Conservation (phyloP, 257 asterid species). For the Marsdenia floribunda region DNA sequence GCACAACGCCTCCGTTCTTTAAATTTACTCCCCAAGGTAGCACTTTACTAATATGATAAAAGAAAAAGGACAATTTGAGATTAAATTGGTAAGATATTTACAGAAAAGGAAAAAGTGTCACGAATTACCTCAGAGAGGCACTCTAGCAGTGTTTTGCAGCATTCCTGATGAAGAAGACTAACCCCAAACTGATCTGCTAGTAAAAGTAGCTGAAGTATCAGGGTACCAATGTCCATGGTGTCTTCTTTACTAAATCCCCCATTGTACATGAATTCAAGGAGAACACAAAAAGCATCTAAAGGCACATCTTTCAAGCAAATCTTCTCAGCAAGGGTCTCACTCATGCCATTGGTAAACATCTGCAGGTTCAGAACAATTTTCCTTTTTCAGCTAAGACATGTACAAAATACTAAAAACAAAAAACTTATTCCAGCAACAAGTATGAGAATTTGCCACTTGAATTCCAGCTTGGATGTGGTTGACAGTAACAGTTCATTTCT, state of each 20-base stretch:
- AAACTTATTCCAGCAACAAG: neutral
- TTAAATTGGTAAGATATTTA: neutral
- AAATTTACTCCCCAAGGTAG: constrained; percentile 30
- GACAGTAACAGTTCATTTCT: neutral
- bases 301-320: constrained; percentile 71
- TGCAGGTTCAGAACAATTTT: constrained; percentile 27
- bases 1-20: constrained; percentile 56
- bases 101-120: constrained; percentile 7
- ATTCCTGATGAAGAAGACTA: constrained; percentile 89
- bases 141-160: constrained; percentile 85
- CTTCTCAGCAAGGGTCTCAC: constrained; percentile 63
- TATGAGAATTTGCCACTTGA: neutral
- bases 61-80: neutral
- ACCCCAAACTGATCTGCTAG: constrained; percentile 91
- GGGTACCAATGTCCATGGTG: constrained; percentile 37
- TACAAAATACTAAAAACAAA: neutral
- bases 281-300: constrained; percentile 60
- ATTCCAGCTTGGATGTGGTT: neutral
- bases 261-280: constrained; percentile 84
- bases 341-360: constrained; percentile 99
- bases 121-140: constrained; percentile 77
- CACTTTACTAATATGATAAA: constrained; percentile 26
- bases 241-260: constrained; percentile 53
- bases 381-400: neutral
- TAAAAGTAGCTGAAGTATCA: constrained; percentile 82